Base-by-base conservation (phyloP, 495 filamentous ascomycete species). In the Penicillium pancosmium region DNA sequence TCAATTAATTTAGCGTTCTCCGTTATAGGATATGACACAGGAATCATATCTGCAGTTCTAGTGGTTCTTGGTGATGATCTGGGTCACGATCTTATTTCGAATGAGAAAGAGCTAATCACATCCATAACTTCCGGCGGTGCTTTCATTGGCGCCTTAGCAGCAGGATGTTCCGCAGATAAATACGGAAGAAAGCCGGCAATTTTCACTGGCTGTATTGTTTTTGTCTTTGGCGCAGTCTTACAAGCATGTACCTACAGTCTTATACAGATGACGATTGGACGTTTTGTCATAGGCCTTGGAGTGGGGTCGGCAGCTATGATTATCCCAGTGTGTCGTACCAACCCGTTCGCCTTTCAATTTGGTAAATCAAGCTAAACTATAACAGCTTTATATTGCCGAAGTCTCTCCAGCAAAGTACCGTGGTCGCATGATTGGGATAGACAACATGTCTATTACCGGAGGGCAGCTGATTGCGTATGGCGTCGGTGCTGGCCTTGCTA, bases 381-480 rank as follows among this genome's bases (percentile, higher is more conserved):
- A 15, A 16, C 34, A 52, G 55, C 50, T 73, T 23, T 73, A 80
- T 52, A 78, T 80, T 33, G 76, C 73, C 15, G 77, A 80, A 58
- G 66, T 80, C 15, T 67, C 77, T 1, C 78, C 78, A 7, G 74
- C 81, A 8, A 77, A 74, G 55, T 78, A 73, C 57, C 80, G 81
- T 35, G 80, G 81, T 12, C 70, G 75, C 36, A 76, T 82, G 69
- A 81, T 84, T 51, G 75, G 75, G 7, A 65, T 84, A n/a, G 78
- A 84, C 62, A 82, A 83, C 34, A 75, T 84, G 71, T 74, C 68
- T 46, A 78, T 84, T 52, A 82, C 78, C 7, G 75, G 75, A 36
- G 81, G 81, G 9, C 80, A 83, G 54, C 66, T 84, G 5, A 61
- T 84, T 38, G 69, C 68, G 5, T 84, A 82, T 54, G 78, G 70